These are phyloP conservation scores for Pyrenophora graminea DNA, from an alignment of 2,329 filamentous ascomycete species.

Conservation along the genomic window DNA sequence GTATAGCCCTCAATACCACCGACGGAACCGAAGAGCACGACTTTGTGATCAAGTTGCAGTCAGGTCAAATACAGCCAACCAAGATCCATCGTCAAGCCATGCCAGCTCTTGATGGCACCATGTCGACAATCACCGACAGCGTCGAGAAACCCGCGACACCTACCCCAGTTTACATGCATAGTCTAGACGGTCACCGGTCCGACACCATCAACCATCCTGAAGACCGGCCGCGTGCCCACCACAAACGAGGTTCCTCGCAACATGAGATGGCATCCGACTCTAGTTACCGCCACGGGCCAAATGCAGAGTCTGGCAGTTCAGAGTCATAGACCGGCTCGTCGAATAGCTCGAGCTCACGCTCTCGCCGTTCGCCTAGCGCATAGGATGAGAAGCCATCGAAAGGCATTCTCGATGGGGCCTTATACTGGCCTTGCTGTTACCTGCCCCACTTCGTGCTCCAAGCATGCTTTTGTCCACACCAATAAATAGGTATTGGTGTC, in stretches of 20 bases:
- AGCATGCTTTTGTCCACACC: conserved; percentile 42
- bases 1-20: conserved; percentile 26
- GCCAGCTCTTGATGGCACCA: conserved; percentile 1
- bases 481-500: not conserved
- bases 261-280: conserved; percentile 25
- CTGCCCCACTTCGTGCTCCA: conserved; percentile 40
- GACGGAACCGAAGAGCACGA: conserved; percentile 39
- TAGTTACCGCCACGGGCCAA: conserved; percentile 35
- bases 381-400: conserved; percentile 35
- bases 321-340: conserved; percentile 31
- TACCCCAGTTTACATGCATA: conserved; percentile 23
- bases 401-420: conserved; percentile 29
- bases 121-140: conserved; percentile 3
- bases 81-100: conserved; percentile 5
- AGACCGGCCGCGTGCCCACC: conserved; percentile 29
- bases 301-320: conserved; percentile 33
- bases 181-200: conserved; percentile 36
- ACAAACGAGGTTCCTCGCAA: conserved; percentile 23
- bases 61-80: conserved; percentile 7
- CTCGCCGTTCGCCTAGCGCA: conserved; percentile 13
- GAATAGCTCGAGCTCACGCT: conserved; percentile 20
- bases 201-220: conserved; percentile 28
- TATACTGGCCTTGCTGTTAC: conserved; percentile 41
- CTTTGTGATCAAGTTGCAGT: conserved; percentile 18
- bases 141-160: conserved; percentile 20